Base-by-base conservation (phyloP, 208 protist genomes). In the Trypanosoma brucei region DNA sequence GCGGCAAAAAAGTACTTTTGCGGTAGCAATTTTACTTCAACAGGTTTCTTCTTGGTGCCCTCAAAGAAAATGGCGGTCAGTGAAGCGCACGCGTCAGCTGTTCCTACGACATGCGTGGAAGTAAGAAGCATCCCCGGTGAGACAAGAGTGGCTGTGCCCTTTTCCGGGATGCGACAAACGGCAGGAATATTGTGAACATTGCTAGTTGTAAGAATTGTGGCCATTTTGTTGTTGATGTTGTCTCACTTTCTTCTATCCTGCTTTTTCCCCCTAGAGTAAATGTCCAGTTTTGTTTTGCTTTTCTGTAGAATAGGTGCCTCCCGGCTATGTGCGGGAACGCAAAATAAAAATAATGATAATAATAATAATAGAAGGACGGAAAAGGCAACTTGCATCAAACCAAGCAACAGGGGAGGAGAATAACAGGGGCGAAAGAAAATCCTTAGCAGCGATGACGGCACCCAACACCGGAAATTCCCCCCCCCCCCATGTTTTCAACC, bases 51-150 rank as follows among this genome's bases (percentile, higher is more conserved):
- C 69, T 97, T 97, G 13, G 84, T 91, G 37, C 79, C 77, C 59
- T 97, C 92, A 67, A 95, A 95, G 61, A 97, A 97, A 0, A 86
- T 74, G 31, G 88, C 92, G 5, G 77, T 73, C 0, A 94, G 62
- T 38, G 68, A 64, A 2, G 65, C 48, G 2, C 87, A 83, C 3
- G 62, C 67, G 6, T 62, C 63, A n/a, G 67, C 35, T 22, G 65
- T 75, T 3, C 68, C 67, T 9, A 75, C 50, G 0, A 78, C 80
- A 31, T 67, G 42, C 13, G 50, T 70, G 2, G 86, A 91, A 6
- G 86, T 93, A 36, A 97, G 69, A 30, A 94, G 59, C 45, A 92
- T 64, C 11, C 82, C 84, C 2, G 74, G 77, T 3, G 77, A 78
- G 9, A 96, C 68, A 31, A 94, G 74, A 11, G 92, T 68, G 8